Conservation (phyloP, 1,284 basidiomycete genomes). For the Xerocomus nothofagi region DNA sequence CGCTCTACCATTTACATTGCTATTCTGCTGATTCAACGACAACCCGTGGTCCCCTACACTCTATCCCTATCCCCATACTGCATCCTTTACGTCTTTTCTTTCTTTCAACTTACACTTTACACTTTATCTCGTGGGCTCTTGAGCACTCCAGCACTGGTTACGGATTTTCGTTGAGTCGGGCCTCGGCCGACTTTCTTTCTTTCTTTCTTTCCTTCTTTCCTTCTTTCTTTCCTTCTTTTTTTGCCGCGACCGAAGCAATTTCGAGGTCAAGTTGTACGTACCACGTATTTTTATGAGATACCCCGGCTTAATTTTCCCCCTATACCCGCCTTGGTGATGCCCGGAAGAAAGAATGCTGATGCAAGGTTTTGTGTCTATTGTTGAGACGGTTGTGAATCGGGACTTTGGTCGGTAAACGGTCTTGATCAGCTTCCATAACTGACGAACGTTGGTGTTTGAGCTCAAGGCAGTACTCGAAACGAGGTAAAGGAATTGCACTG, state of each 20-base stretch:
- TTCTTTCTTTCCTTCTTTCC: slow-evolving; percentile 3
- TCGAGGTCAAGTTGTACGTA: slow-evolving; percentile 10
- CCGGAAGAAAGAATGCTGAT: neutral
- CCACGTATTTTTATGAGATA: slow-evolving; percentile 25
- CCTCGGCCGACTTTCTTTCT: too few species aligned
- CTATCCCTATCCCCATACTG: slow-evolving; percentile 15
- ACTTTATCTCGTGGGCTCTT: slow-evolving; percentile 11
- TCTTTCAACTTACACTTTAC: neutral
- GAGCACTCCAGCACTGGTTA: slow-evolving; percentile 24
- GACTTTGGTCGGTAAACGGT: neutral
- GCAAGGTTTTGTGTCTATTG: neutral
- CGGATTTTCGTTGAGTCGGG: slow-evolving; percentile 19
- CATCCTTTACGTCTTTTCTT: neutral
- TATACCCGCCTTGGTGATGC: slow-evolving; percentile 8
- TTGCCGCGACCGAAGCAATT: slow-evolving; percentile 2
- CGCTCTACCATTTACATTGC: slow-evolving; percentile 17
- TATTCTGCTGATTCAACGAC: slow-evolving; percentile 18
- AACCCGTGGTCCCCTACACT: neutral
- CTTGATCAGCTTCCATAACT: too few species aligned
- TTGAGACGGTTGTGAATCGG: too few species aligned
- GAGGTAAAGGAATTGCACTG: neutral
- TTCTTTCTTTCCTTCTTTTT: too few species aligned
- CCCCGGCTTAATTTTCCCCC: slow-evolving; percentile 13
- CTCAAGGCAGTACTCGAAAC: neutral
- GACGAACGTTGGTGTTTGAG: too few species aligned